Base-by-base conservation (phyloP, 352 stramenopile genomes). In the Globisporangium nagaii region DNA sequence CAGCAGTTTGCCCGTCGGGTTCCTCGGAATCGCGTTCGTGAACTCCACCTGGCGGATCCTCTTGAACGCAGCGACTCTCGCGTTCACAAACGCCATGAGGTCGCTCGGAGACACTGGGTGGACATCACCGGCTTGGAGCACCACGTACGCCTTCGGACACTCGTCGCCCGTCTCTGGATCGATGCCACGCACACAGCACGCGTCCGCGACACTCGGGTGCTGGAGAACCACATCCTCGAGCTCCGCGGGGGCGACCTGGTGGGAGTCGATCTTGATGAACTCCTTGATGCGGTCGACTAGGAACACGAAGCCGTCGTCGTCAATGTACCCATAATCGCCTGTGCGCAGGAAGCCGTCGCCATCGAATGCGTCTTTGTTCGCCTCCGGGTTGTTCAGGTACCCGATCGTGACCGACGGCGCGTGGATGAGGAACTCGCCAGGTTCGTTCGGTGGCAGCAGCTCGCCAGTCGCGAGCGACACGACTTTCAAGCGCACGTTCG, bases 181-280 rank as follows among this genome's bases (percentile, higher is more conserved):
- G 24, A 66, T 70, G 4, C 75, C 66, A 52, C 75, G 75, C 10
- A 86, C 72, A 17, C 65, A 78, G 19, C 72, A 77, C 0, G 63
- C 71, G 30, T 87, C 73, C 1, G 61, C 12, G 4, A 87, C 49
- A 19, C 56, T 63, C 8, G 71, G 64, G 68, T 98, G 81, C 6
- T 70, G 82, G 24, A 96, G 76, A 0, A 98, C 43, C 12, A 98
- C 63, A 9, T 90, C 91, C 62, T 98, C 94, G 11, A 98, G 67
- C 63, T 98, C 91, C 0, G 93, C 93, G 13, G 92, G 94, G 9
- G 93, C 86, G 10, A 98, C 73, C 53, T 96, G 92, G 53, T 95
- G 93, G 12, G 89, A 91, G 53, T 96, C 96, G 58, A 96, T 90
- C 74, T 98, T 98, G 68, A 98, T 98, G 3, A 98, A 62, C 63